phyloP scores from a whole-genome alignment of 169 alveolate genomes.

The Plasmodium inui region DNA sequence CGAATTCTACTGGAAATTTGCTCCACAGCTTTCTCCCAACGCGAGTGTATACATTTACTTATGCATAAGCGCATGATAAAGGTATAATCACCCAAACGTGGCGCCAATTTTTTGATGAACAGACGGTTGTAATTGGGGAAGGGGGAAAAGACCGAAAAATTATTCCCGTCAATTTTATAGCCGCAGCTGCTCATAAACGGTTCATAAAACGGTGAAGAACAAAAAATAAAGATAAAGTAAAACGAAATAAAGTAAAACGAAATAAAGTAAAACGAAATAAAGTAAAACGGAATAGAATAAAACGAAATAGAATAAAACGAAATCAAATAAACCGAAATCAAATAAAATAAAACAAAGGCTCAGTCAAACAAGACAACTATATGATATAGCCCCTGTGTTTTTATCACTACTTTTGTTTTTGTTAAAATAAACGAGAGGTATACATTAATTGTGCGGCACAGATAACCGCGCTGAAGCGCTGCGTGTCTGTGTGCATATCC shows the following conservation, averaged over 20 bases:
- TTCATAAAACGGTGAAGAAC: neutral
- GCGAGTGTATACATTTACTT: neutral
- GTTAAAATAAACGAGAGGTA: neutral
- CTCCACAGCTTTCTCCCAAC: neutral
- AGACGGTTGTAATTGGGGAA: neutral
- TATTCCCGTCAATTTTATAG: neutral
- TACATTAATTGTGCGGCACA: neutral
- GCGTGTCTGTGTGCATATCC: neutral
- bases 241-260: too few relatives aligned
- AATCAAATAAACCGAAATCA: too few relatives aligned
- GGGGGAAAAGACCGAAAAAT: slow-evolving; percentile 1
- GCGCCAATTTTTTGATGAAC: neutral
- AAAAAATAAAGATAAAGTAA: neutral
- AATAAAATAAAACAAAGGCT: neutral
- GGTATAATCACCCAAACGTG: neutral
- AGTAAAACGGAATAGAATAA: neutral
- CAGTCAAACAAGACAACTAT: neutral
- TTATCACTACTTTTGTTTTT: neutral
- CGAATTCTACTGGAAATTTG: neutral
- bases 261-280: too few relatives aligned
- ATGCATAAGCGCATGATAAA: neutral
- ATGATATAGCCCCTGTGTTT: neutral
- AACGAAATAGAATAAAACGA: neutral
- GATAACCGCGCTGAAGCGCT: neutral
- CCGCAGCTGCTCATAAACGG: neutral